Conservation (phyloP, 2,329 filamentous ascomycete genomes). For the Colletotrichum tofieldiae region DNA sequence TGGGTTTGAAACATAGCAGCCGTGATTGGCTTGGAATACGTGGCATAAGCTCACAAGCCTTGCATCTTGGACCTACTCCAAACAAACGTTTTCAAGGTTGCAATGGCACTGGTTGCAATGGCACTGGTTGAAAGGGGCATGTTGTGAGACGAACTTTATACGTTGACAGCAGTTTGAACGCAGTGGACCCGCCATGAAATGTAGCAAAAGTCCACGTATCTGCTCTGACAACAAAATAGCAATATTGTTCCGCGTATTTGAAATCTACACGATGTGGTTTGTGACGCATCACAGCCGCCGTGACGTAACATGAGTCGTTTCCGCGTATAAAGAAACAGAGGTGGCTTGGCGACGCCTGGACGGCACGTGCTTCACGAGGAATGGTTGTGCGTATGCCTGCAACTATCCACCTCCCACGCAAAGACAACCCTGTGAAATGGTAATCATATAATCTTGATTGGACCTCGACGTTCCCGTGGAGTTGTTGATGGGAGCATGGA, state of each 20-base stretch:
- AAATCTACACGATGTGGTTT: neutral
- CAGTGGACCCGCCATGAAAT: neutral
- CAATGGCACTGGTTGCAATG: neutral
- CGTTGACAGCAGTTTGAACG: neutral
- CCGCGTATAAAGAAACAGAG: conserved; percentile 21
- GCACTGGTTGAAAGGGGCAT: neutral
- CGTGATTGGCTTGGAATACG: neutral
- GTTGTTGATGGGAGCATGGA: neutral
- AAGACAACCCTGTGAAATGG: conserved; percentile 18
- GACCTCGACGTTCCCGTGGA: conserved; percentile 1
- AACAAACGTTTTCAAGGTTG: no score
- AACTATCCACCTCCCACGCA: conserved; percentile 5
- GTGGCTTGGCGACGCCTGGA: neutral
- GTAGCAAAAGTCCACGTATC: neutral
- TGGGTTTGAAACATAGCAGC: neutral
- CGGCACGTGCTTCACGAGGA: conserved; percentile 28
- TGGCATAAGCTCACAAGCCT: neutral
- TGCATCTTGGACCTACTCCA: neutral
- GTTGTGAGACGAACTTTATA: neutral
- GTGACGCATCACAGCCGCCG: neutral
- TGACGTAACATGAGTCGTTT: conserved; percentile 25
- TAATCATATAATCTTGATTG: conserved; percentile 23
- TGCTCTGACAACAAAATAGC: neutral
- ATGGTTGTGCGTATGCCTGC: conserved; percentile 19
- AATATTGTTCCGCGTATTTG: conserved; percentile 15